Evolutionary conservation across 345 rosid genomes (phyloP).

Genomic region (Populus ilicifolia): DNA sequence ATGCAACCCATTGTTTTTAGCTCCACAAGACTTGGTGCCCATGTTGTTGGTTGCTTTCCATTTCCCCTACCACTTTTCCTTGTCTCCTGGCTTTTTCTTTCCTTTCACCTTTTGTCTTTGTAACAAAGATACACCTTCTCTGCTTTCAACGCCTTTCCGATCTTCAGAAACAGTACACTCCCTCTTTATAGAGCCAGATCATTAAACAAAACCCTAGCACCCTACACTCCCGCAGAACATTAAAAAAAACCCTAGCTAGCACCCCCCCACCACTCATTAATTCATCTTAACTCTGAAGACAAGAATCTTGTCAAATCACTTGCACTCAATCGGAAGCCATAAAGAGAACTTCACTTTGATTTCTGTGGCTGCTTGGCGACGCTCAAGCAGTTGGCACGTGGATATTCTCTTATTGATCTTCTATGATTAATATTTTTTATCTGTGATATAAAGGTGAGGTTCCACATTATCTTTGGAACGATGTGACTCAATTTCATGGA

Average conservation of each 20-base stretch:
- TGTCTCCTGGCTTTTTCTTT: constrained; percentile 16
- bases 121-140: neutral
- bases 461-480: neutral
- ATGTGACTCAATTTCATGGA: neutral
- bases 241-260: neutral
- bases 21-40: constrained; percentile 3
- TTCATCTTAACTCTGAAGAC: constrained; percentile 1
- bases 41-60: constrained; percentile 8
- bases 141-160: neutral
- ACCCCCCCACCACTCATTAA: neutral
- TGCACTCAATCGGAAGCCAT: neutral
- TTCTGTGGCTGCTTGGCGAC: neutral
- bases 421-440: no score
- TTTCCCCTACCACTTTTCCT: constrained; percentile 5
- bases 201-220: neutral
- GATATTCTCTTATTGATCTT: neutral
- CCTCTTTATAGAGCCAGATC: no score
- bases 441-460: neutral
- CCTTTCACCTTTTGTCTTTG: neutral
- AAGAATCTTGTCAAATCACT: constrained; percentile 12
- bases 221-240: no score
- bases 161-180: neutral
- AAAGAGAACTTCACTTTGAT: neutral
- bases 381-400: neutral
- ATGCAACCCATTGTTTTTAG: constrained; percentile 28